Evolutionary conservation across 73 alveolate genomes (phyloP), one percentile per base, ranked within the genome.

Genomic region (Paramecium pentaurelia): DNA sequence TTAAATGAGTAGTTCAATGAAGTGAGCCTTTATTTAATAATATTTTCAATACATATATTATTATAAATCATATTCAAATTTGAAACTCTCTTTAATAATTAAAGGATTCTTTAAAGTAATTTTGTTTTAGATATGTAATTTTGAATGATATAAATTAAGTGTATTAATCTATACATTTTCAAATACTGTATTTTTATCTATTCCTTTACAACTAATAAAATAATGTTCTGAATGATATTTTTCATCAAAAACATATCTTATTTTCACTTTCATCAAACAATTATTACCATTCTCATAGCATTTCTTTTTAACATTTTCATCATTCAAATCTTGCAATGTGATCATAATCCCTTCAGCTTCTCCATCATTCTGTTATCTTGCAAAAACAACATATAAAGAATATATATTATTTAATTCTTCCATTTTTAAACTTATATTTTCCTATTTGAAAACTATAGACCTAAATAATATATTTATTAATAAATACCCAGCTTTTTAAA

Each of bases 401-500:
- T 45, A 80, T 1, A 45, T 42, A 80, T 80, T 47, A 80, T 2
- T 44, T 22, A 42, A 36, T 6, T 45, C 22, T 14, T 28, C 25
- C 49, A 49, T 49, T 22, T 64, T 80, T 25, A 32, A 12, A 27
- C 10, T 32, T 45, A 25, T 22, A 54, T 18, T 25, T 18, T 42
- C 30, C 27, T 80, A 80, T 47, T 80, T 80, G 45, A 40, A 42
- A 18, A 80, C 42, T 20, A 80, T 49, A 2, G 77, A 38, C 10
- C 88, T 75, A 38, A 12, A 75, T 30, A 1, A 75, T 10, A 75
- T 32, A 18, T 22, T 6, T 3, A 30, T 36, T 75, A n/a, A 54
- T 54, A n/a, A 54, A 5, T 75, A 75, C 88, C 91, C 91, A 11
- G 47, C 47, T 49, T 47, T 80, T 49, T 80, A 80, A 49, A 80